These are phyloP conservation scores for Neonectria neomacrospora DNA, from an alignment of 2,329 filamentous ascomycete species.

Conservation along the genomic window DNA sequence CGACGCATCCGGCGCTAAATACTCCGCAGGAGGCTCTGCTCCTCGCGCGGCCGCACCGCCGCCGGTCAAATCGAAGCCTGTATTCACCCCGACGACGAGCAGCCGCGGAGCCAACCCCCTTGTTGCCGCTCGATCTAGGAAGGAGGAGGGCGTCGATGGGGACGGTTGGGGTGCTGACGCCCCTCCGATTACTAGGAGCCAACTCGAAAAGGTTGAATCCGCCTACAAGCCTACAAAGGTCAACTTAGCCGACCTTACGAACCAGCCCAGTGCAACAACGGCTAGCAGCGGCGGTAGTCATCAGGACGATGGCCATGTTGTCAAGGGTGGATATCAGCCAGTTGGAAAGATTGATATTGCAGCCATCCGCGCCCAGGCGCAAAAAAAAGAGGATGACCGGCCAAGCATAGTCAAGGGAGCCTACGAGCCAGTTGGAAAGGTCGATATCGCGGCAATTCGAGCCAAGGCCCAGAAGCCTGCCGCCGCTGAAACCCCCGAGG, in stretches of 20 bases:
- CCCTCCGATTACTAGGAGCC: conserved; percentile 85
- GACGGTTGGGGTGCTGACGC: conserved; percentile 97
- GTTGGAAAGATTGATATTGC: conserved; percentile 98
- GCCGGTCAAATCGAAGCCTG: conserved; percentile 86
- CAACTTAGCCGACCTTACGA: conserved; percentile 86
- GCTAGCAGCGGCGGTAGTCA: conserved; percentile 62
- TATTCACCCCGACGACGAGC: conserved; percentile 80
- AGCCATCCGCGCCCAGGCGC: conserved; percentile 81
- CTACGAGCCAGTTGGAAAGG: conserved; percentile 95
- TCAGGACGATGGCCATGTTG: conserved; percentile 70
- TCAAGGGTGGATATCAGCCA: conserved; percentile 90
- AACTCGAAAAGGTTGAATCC: conserved; percentile 90
- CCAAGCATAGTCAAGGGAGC: conserved; percentile 89
- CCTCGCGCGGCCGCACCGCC: conserved; percentile 68
- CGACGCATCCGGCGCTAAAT: conserved; percentile 94
- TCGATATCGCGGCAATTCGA: conserved; percentile 94
- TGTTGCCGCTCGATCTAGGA: conserved; percentile 71
- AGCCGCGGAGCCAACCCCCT: conserved; percentile 70
- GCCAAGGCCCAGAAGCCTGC: conserved; percentile 79
- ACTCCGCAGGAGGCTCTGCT: conserved; percentile 75
- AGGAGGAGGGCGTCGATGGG: conserved; percentile 71
- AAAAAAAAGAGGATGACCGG: conserved; percentile 77
- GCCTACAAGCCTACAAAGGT: conserved; percentile 97
- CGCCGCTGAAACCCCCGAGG: conserved; percentile 50
- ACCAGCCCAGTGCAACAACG: conserved; percentile 75